Percentiles rank a stretch among this genome's conserved stretches.
These are phyloP conservation scores for Cucurbita maxima DNA, from an alignment of 306 rosid genomes.

Conservation along the genomic window DNA sequence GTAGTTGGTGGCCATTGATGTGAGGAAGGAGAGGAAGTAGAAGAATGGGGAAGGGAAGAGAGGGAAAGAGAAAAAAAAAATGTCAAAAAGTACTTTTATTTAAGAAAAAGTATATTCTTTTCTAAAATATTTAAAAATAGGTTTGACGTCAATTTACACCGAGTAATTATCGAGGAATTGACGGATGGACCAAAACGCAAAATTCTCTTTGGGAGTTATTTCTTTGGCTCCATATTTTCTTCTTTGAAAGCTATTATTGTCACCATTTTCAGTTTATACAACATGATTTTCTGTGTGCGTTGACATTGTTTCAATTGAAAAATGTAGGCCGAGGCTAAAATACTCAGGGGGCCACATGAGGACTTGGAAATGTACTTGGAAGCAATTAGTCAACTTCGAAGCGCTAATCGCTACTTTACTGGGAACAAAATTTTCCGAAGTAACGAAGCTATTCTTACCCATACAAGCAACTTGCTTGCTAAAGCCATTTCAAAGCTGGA, in stretches of 20 bases:
- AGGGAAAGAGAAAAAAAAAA: no score
- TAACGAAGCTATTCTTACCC: constrained; percentile 44
- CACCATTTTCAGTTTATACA: not conserved
- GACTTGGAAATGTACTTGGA: constrained; percentile 84
- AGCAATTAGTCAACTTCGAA: constrained; percentile 68
- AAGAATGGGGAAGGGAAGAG: no score
- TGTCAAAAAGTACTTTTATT: no score
- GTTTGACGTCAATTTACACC: no score
- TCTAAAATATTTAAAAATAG: no score
- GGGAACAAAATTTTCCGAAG: constrained; percentile 44
- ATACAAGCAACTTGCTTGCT: constrained; percentile 59
- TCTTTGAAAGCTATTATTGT: not conserved
- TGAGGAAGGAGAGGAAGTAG: no score
- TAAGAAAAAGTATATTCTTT: no score
- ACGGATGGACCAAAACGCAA: no score
- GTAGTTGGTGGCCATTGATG: no score
- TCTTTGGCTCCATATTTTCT: not conserved
- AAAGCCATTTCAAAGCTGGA: constrained; percentile 90
- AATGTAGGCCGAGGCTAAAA: constrained; percentile 89
- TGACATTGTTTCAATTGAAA: not conserved
- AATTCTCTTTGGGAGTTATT: no score
- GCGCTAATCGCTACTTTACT: constrained; percentile 44
- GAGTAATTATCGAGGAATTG: no score
- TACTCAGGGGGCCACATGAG: constrained; percentile 88
- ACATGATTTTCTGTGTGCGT: not conserved